Conservation (phyloP, 2,329 filamentous ascomycete genomes). For the Pseudogymnoascus sp. region DNA sequence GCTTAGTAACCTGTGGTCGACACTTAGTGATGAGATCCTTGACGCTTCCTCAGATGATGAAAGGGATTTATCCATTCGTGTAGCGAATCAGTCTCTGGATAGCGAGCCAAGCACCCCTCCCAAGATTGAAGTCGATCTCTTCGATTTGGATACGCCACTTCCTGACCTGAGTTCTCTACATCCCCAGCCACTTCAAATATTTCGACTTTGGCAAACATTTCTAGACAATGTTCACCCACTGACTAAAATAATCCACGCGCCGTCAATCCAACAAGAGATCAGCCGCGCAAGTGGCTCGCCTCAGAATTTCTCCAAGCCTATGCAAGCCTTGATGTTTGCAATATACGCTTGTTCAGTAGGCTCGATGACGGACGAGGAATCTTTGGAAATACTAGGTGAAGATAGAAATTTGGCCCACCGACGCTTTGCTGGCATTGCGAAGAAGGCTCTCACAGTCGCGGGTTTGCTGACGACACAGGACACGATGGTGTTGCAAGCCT, state of each 20-base stretch:
- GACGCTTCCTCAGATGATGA: slow-evolving; percentile 27
- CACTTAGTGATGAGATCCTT: slow-evolving; percentile 26
- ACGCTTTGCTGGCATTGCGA: slow-evolving; percentile 49
- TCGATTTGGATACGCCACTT: slow-evolving; percentile 35
- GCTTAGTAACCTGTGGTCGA: slow-evolving; percentile 24
- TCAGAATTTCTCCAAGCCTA: slow-evolving; percentile 34
- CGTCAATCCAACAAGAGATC: slow-evolving; percentile 55
- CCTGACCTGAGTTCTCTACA: slow-evolving; percentile 42
- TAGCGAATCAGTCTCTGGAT: slow-evolving; percentile 26
- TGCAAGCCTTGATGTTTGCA: slow-evolving; percentile 62
- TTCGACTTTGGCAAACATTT: slow-evolving; percentile 61
- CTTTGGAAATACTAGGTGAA: slow-evolving; percentile 42
- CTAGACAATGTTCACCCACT: slow-evolving; percentile 62
- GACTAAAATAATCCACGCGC: slow-evolving; percentile 59
- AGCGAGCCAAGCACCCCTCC: slow-evolving; percentile 35
- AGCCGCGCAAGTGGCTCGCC: slow-evolving; percentile 52
- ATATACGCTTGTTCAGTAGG: slow-evolving; percentile 52
- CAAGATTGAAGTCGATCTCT: slow-evolving; percentile 39
- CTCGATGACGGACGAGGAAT: slow-evolving; percentile 49
- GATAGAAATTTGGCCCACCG: slow-evolving; percentile 41
- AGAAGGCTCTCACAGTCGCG: slow-evolving; percentile 58
- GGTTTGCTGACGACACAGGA: slow-evolving; percentile 58
- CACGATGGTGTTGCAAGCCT: slow-evolving; percentile 57
- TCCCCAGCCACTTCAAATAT: slow-evolving; percentile 49
- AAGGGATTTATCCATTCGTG: slow-evolving; percentile 17